Percentiles rank a stretch among this genome's conserved stretches.
Evolutionary conservation across 305 asterid genomes (phyloP).

Genomic region (Coffea humblotiana): DNA sequence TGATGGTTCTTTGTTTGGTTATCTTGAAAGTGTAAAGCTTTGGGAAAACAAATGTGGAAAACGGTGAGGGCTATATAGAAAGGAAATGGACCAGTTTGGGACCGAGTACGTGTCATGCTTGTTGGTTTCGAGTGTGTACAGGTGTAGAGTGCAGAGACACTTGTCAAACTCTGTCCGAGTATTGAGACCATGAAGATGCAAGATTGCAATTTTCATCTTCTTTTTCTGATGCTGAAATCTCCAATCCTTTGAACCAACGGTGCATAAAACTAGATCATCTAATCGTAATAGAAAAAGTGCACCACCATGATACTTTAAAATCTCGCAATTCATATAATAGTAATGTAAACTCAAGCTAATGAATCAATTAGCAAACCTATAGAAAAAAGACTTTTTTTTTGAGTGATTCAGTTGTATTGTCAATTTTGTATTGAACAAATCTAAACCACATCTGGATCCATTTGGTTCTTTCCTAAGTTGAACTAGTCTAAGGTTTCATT

Average conservation of each 20-base stretch:
- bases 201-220: not conserved
- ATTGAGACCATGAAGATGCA: not conserved
- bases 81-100: not conserved
- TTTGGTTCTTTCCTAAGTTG: too few species aligned
- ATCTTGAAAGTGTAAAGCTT: not conserved
- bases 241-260: not conserved
- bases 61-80: slow-evolving; percentile 9
- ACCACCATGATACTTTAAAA: too few species aligned
- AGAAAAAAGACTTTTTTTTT: too few species aligned
- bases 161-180: slow-evolving; percentile 11
- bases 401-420: too few species aligned
- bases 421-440: too few species aligned
- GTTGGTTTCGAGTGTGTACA: slow-evolving; percentile 21
- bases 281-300: too few species aligned
- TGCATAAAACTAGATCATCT: not conserved
- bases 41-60: not conserved
- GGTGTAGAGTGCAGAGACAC: slow-evolving; percentile 36
- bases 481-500: too few species aligned
- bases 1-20: not conserved
- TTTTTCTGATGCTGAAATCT: not conserved
- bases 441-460: too few species aligned
- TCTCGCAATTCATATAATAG: too few species aligned
- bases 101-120: slow-evolving; percentile 25
- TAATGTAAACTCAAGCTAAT: too few species aligned
- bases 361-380: too few species aligned